Evolutionary conservation across 129 eudicot species (phyloP), one percentile per base, ranked within the genome.

Genomic region (Centaurea solstitialis): DNA sequence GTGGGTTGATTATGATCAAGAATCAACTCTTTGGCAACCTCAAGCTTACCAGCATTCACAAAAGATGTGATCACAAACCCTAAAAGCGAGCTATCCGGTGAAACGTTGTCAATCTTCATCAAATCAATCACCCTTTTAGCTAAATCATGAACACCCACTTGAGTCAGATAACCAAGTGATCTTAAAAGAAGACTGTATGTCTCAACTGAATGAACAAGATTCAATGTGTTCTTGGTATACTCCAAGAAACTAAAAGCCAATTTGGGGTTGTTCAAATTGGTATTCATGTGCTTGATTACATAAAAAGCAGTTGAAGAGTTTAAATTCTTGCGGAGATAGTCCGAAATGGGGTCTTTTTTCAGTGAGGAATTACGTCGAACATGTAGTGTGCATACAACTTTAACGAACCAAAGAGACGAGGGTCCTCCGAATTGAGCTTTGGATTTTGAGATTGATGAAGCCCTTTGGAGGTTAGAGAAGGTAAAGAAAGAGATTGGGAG

Each of bases 341-440:
- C 90, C 0, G 90, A 83, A 30, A 75, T 12, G 17, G 47, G 75
- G 17, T 80, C 28, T 66, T 67, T 68, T 40, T 81, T 62, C 40
- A 89, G 79, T 79, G 87, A 87, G 20, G 83, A 70, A 4, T 91
- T 78, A 71, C 79, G 80, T 72, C 83, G 86, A 87, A 92, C 75
- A 86, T 84, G 81, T 66, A 92, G 61, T 26, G 97, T 90, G 87
- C 89, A 92, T 61, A 94, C 91, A 38, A 92, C 87, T 74, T 94
- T 94, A 77, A 85, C 73, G 75, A 94, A 92, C 98, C 98, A 94
- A 47, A 82, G 53, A 37, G 83, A 71, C 41, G 68, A 39, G 7
- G 83, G 62, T n/a, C 74, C 74, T 13, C 30, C 53, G 38, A 86
- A 80, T 81, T 86, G 81, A 82, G 72, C 68, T 72, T 85, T 84